Evolutionary conservation across 345 rosid species (phyloP).

Genomic region (Euphorbia peplus): DNA sequence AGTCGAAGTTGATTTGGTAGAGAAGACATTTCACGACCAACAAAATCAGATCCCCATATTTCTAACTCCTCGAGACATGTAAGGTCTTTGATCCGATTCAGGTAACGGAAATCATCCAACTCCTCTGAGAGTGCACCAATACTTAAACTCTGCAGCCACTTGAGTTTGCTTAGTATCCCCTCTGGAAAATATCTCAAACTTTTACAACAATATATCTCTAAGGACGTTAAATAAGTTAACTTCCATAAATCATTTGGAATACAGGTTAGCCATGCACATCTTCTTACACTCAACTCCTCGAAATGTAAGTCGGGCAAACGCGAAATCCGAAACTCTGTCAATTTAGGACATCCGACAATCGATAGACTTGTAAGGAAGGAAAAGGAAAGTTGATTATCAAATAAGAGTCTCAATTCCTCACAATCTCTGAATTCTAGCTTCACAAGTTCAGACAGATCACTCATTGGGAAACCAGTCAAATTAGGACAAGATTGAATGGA

Average conservation of each 20-base stretch:
- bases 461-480: not conserved
- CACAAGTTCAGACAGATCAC: not conserved
- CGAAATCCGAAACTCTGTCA: not conserved
- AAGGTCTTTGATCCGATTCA: too few relatives aligned
- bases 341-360: not conserved
- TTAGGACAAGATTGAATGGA: too few relatives aligned
- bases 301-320: not conserved
- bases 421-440: not conserved
- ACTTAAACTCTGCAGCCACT: too few relatives aligned
- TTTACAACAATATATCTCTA: not conserved
- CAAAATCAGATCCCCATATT: too few relatives aligned
- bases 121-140: too few relatives aligned
- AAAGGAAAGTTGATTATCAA: not conserved
- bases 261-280: not conserved
- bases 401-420: not conserved
- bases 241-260: not conserved
- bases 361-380: not conserved
- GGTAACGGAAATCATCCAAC: too few relatives aligned
- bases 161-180: too few relatives aligned
- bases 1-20: too few relatives aligned
- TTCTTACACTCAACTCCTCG: not conserved
- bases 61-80: too few relatives aligned
- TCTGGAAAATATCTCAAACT: too few relatives aligned
- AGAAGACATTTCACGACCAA: too few relatives aligned
- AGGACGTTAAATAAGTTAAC: not conserved